A percentile compares a stretch with the other conserved stretches of the same genome.
Evolutionary conservation across 345 rosid genomes (phyloP).

Genomic region (Populus euphratica): DNA sequence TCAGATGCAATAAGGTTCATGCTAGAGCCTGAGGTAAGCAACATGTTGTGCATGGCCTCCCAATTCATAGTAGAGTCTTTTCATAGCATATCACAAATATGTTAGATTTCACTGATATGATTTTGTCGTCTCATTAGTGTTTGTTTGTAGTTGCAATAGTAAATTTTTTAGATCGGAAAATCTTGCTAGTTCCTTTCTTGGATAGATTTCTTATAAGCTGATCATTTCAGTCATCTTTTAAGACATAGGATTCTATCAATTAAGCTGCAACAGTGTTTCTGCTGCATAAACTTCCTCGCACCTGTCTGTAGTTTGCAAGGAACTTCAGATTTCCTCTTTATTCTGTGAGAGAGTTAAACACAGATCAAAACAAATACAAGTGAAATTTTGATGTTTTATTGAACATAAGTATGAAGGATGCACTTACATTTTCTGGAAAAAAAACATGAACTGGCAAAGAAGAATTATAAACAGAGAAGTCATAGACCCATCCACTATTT

Average conservation of each 20-base stretch:
- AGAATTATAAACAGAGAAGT: neutral
- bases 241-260: neutral
- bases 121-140: neutral
- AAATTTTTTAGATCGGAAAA: neutral
- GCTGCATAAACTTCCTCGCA: neutral
- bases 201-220: neutral
- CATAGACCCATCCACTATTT: too few species aligned
- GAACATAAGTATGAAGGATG: neutral
- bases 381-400: neutral
- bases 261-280: neutral
- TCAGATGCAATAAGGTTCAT: conserved; percentile 72
- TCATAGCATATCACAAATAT: neutral
- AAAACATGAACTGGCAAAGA: neutral
- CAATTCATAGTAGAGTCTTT: neutral
- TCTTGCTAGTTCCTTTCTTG: neutral
- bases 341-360: neutral
- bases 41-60: neutral
- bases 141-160: neutral
- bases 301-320: too few species aligned
- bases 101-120: neutral
- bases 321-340: neutral
- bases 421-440: neutral
- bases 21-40: conserved; percentile 85
- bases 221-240: neutral
- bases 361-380: neutral